A percentile compares a stretch with the other conserved stretches of the same genome.
Evolutionary conservation across 305 asterid species (phyloP).

Genomic region (Fraxinus ornus): DNA sequence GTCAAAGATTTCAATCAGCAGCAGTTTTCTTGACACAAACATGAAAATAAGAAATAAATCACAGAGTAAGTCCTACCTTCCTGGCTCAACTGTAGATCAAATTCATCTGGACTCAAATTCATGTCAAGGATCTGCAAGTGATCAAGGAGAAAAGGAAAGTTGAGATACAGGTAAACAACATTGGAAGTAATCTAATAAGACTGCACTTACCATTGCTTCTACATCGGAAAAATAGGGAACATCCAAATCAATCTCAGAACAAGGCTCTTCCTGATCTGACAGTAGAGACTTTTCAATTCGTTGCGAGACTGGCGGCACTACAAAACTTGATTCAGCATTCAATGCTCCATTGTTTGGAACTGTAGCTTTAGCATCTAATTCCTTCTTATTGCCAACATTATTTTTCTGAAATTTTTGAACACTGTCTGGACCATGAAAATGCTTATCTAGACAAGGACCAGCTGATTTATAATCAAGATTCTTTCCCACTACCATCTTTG

Average conservation of each 20-base stretch:
- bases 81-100: conserved; percentile 32
- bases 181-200: conserved; percentile 16
- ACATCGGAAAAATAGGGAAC: conserved; percentile 67
- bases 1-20: not conserved
- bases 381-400: conserved; percentile 26
- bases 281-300: conserved; percentile 23
- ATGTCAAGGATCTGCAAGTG: conserved; percentile 68
- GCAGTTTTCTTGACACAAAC: not conserved
- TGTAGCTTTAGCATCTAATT: conserved; percentile 19
- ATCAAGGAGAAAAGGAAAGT: conserved; percentile 14
- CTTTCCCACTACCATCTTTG: conserved; percentile 30
- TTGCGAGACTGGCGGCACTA: conserved; percentile 9
- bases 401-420: conserved; percentile 27
- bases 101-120: conserved; percentile 71
- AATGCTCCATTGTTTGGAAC: conserved; percentile 24
- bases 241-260: conserved; percentile 47
- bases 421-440: conserved; percentile 19
- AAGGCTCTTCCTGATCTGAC: conserved; percentile 42
- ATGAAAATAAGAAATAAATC: conserved; percentile 17
- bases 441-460: conserved; percentile 26
- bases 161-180: conserved; percentile 15
- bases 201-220: conserved; percentile 61
- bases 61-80: conserved; percentile 47
- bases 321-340: conserved; percentile 26
- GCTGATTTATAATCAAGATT: conserved; percentile 20